Evolutionary conservation across 1,284 basidiomycete species (phyloP), one percentile per base, ranked within the genome.

Genomic region (Marasmius sp.): DNA sequence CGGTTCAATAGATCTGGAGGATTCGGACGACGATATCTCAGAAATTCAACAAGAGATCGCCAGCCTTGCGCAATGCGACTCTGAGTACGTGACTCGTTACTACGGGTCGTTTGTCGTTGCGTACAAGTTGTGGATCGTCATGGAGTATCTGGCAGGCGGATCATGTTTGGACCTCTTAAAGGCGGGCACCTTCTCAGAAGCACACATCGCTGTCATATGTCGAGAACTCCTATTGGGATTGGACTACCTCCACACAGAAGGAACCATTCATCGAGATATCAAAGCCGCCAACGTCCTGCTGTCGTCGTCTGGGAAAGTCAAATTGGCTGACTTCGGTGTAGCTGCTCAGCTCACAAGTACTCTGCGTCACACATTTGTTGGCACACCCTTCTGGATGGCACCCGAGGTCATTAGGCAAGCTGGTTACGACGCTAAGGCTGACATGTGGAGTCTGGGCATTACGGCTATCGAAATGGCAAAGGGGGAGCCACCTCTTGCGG

Each of bases 81-180:
- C 95, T 9, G 93, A 96, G 76, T 94, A 94, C 74, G 94, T 99
- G 61, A 99, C 97, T 41, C 84, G 91, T 53, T 99, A 98, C 76
- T 98, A 97, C 70, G 97, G 95, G 57, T 96, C 94, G 60, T 99
- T 99, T 75, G 94, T 99, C 64, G 90, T 94, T 66, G 89, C 93
- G 14, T 98, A 97, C 82, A 97, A 98, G 75, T 83, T 99, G 18
- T 99, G 97, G 97, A 99, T 99, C 72, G 84, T 99, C 71, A 99
- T 99, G 97, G 97, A 99, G 75, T 98, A 95, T 74, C 89, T 98
- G 57, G 95, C 95, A 0, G 97, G 97, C 38, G 97, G 97, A n/a
- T 98, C 95, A 20, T 98, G 97, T 77, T 86, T 97, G 57, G 97
- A 98, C 74, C 82, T 99, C 55, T 85, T 98, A 69, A 97, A 97